Conservation (phyloP, 2,329 filamentous ascomycete species). For the Microsporum audouinii region DNA sequence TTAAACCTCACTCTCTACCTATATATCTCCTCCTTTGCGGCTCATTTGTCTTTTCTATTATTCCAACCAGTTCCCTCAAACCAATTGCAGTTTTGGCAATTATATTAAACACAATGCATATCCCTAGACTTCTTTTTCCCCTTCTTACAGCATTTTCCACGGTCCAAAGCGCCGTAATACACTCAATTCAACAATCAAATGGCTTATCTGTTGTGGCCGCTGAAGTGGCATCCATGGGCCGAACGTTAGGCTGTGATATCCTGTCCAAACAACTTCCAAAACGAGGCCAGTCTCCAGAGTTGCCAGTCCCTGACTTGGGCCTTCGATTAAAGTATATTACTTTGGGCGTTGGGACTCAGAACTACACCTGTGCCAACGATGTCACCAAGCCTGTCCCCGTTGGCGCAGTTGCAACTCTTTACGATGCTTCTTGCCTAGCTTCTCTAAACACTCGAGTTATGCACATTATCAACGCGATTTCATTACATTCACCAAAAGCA, state of each 20-base stretch:
- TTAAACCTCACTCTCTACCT: not conserved
- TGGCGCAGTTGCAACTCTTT: constrained; percentile 38
- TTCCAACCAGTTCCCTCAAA: not conserved
- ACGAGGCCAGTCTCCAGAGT: constrained; percentile 14
- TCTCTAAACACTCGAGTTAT: not conserved
- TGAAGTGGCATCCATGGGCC: not conserved
- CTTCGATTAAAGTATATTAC: constrained; percentile 35
- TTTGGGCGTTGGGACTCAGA: constrained; percentile 40
- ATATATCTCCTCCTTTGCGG: not conserved
- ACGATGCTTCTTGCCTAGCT: constrained; percentile 33
- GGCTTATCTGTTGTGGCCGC: not conserved
- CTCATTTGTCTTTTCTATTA: not conserved
- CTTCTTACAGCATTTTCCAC: not conserved
- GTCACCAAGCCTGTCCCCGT: constrained; percentile 26
- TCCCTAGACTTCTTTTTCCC: not conserved
- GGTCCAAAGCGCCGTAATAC: not conserved
- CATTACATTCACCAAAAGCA: not conserved
- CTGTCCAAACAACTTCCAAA: constrained; percentile 9
- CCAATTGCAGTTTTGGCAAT: not conserved
- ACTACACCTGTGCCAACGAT: constrained; percentile 35
- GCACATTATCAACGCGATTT: constrained; percentile 3
- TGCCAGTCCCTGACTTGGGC: constrained; percentile 22
- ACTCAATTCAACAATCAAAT: not conserved
- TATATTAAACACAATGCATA: not conserved
- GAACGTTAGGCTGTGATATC: not conserved